Evolutionary conservation across 805 yeast species (phyloP).

Genomic region (Kodamaea nitidulidarum): DNA sequence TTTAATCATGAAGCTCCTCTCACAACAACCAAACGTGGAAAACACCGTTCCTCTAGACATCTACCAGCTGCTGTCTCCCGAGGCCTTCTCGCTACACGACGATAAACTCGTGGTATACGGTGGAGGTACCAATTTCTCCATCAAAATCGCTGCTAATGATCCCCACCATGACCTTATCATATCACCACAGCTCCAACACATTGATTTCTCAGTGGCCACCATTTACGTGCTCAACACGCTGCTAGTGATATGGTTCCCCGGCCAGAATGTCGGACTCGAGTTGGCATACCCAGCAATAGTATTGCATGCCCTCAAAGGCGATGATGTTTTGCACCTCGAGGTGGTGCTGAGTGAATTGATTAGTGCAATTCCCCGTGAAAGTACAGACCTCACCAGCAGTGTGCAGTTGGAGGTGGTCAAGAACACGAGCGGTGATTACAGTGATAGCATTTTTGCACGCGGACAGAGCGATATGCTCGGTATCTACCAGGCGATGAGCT

Average conservation of each 20-base stretch:
- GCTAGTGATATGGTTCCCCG: constrained; percentile 29
- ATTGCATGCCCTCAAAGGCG: constrained; percentile 30
- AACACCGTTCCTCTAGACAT: constrained; percentile 33
- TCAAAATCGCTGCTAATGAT: constrained; percentile 15
- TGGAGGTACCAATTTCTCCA: constrained; percentile 25
- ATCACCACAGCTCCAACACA: constrained; percentile 9
- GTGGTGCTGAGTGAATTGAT: constrained; percentile 21
- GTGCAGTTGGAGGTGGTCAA: constrained; percentile 17
- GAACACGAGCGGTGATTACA: background rate
- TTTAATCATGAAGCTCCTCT: constrained; percentile 12
- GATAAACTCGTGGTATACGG: constrained; percentile 41
- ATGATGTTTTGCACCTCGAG: constrained; percentile 29
- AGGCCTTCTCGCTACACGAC: constrained; percentile 30
- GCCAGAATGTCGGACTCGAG: constrained; percentile 24
- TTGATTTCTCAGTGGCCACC: constrained; percentile 15
- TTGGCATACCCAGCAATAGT: constrained; percentile 32
- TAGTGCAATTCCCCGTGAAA: constrained; percentile 9
- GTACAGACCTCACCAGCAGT: constrained; percentile 18
- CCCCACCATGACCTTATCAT: constrained; percentile 13
- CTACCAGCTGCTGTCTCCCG: constrained; percentile 39
- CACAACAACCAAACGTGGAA: constrained; percentile 36
- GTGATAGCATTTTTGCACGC: constrained; percentile 12
- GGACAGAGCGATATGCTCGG: constrained; percentile 8
- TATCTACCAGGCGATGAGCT: constrained; percentile 31
- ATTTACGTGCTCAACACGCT: constrained; percentile 34